Evolutionary conservation across 2,329 filamentous ascomycete species (phyloP), one percentile per base, ranked within the genome.

Genomic region (Fusarium sp.): DNA sequence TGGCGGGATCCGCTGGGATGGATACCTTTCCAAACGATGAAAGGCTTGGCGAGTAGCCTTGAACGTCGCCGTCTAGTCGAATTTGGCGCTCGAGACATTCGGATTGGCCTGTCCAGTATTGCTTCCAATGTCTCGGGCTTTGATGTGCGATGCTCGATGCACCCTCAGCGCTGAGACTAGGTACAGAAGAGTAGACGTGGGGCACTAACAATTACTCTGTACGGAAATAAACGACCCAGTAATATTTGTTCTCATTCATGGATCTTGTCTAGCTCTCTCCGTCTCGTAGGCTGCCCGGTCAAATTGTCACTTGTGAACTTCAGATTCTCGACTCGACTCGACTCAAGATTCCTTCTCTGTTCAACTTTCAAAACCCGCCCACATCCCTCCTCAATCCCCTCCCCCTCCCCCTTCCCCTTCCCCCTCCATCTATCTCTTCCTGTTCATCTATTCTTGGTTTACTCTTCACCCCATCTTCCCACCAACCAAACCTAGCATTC

Each of bases 1-100:
- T 67, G 66, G 67, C 62, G 67, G 57, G 44, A 50, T 69, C 66
- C 65, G 66, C 66, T 62, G 55, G 41, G 54, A 69, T 66, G 58
- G 64, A 37, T 62, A 49, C 52, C 49, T 40, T 57, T 67, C 66
- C 37, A 62, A 46, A 63, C 62, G 44, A 70, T 52, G 53, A 40
- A 49, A 23, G 44, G 42, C 66, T 69, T 69, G 56, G 66, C 66
- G 52, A 64, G 57, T 64, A 47, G 53, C 15, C 53, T 42, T 65
- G 55, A 40, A 47, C 26, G 45, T 54, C 47, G 30, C 50, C 47
- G 30, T 36, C 41, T 49, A 60, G 53, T 57, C 55, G 20, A 45
- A 47, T 41, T 34, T 34, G 7, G 47, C 33, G 34, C 47, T 50
- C 8, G 13, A 20, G 23, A 38, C 23, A 50, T 23, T 26, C 34